Conservation (phyloP, 345 rosid genomes). For the Acer yangbiense region DNA sequence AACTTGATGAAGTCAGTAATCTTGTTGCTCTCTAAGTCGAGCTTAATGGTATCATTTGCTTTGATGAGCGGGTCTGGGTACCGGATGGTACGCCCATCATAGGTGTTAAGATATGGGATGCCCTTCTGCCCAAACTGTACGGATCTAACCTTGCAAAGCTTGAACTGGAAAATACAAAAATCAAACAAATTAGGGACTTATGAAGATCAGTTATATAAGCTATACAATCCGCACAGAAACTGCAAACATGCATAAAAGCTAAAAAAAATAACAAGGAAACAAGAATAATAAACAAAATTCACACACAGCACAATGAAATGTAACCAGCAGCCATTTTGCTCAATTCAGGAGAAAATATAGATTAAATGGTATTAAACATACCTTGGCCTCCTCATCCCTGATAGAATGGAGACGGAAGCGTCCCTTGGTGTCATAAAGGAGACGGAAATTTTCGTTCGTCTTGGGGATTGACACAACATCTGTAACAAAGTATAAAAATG, state of each 20-base stretch:
- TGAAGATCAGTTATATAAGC: not conserved
- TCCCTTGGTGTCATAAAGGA: constrained; percentile 27
- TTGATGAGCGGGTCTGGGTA: constrained; percentile 90
- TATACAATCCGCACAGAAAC: too few relatives aligned
- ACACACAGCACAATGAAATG: not conserved
- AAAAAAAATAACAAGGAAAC: too few relatives aligned
- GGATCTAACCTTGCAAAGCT: constrained; percentile 82
- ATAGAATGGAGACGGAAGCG: constrained; percentile 24
- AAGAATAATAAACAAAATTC: too few relatives aligned
- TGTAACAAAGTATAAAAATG: constrained; percentile 13
- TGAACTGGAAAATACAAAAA: constrained; percentile 50
- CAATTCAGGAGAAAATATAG: too few relatives aligned
- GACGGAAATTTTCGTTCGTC: constrained; percentile 86
- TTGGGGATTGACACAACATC: constrained; percentile 89
- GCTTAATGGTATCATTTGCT: constrained; percentile 84
- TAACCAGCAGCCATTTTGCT: not conserved
- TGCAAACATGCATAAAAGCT: too few relatives aligned
- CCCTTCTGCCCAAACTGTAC: constrained; percentile 79
- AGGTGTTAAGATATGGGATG: constrained; percentile 78
- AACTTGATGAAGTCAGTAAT: constrained; percentile 79
- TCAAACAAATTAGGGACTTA: not conserved
- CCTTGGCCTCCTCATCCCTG: constrained; percentile 86
- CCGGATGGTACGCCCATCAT: constrained; percentile 87
- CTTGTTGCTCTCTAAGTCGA: constrained; percentile 76
- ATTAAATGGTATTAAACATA: constrained; percentile 18